These are phyloP conservation scores for Globisporangium cystogenes DNA, from an alignment of 352 stramenopile species.

Conservation along the genomic window DNA sequence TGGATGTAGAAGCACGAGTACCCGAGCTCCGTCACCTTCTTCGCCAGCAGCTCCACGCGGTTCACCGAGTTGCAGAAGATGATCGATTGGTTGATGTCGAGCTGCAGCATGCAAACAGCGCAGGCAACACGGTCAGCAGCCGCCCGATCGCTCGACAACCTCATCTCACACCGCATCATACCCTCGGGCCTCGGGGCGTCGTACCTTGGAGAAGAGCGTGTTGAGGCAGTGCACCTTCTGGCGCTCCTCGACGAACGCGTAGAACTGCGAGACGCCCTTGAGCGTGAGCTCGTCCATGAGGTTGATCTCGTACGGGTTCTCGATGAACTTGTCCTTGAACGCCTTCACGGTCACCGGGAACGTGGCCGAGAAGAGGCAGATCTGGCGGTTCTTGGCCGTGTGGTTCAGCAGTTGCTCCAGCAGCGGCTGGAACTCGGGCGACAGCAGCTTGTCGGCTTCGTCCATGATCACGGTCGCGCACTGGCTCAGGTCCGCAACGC, in stretches of 20 bases:
- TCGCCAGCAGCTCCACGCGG: constrained; percentile 97
- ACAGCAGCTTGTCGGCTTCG: constrained; percentile 99
- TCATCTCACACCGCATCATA: no score
- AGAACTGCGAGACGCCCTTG: constrained; percentile 99
- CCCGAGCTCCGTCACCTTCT: constrained; percentile 99
- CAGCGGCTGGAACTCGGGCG: constrained; percentile 97
- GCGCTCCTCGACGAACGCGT: constrained; percentile 98
- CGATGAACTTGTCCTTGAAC: constrained; percentile 98
- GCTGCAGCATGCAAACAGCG: constrained; percentile 16
- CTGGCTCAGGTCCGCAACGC: constrained; percentile 95
- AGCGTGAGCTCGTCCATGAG: constrained; percentile 99
- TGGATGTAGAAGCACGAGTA: constrained; percentile 99
- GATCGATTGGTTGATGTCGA: constrained; percentile 99
- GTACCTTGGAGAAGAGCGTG: constrained; percentile 96
- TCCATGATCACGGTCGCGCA: constrained; percentile 99
- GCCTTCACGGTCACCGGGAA: constrained; percentile 99
- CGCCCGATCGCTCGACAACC: no score
- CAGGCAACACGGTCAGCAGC: no score
- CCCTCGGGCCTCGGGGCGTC: no score
- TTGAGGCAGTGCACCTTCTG: constrained; percentile 99
- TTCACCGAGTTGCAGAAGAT: constrained; percentile 99
- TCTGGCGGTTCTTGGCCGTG: constrained; percentile 93
- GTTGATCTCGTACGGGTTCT: constrained; percentile 99
- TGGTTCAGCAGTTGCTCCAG: constrained; percentile 97
- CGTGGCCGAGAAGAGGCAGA: constrained; percentile 99